Evolutionary conservation across 1,284 basidiomycete genomes (phyloP).

Genomic region (Apiotrichum gamsii): DNA sequence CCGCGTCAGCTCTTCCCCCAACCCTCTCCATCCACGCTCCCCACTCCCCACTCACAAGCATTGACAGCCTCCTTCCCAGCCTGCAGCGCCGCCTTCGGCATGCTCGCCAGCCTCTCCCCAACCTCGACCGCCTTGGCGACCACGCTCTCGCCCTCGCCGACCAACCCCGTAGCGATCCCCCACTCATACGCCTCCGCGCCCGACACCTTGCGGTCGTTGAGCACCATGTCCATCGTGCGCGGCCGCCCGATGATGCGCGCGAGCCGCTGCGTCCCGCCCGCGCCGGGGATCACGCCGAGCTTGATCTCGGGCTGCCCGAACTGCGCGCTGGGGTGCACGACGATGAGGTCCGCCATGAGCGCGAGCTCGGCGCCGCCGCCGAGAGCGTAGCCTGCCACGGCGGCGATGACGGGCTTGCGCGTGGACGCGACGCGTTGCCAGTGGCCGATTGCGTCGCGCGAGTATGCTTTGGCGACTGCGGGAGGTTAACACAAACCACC

Average conservation of each 20-base stretch:
- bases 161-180: conserved; percentile 75
- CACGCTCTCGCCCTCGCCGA: conserved; percentile 69
- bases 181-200: conserved; percentile 79
- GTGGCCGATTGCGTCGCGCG: conserved; percentile 75
- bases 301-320: conserved; percentile 73
- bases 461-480: conserved; percentile 75
- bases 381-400: conserved; percentile 93
- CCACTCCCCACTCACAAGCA: conserved; percentile 58
- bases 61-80: conserved; percentile 95
- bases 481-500: no score
- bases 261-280: conserved; percentile 81
- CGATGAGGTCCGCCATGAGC: conserved; percentile 87
- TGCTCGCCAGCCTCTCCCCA: conserved; percentile 71
- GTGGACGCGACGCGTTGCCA: conserved; percentile 71
- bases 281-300: conserved; percentile 87
- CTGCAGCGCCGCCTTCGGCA: conserved; percentile 75
- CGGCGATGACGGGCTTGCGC: conserved; percentile 89
- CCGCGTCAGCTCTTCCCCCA: not conserved
- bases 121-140: conserved; percentile 81
- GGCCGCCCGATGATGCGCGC: conserved; percentile 74
- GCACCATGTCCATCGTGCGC: conserved; percentile 81
- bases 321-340: conserved; percentile 71
- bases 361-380: conserved; percentile 95
- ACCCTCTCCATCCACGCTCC: no score
- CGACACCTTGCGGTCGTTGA: conserved; percentile 71